phyloP scores from a whole-genome alignment of 768 basidiomycete genomes.

The Trichaptum fuscoviolaceum region DNA sequence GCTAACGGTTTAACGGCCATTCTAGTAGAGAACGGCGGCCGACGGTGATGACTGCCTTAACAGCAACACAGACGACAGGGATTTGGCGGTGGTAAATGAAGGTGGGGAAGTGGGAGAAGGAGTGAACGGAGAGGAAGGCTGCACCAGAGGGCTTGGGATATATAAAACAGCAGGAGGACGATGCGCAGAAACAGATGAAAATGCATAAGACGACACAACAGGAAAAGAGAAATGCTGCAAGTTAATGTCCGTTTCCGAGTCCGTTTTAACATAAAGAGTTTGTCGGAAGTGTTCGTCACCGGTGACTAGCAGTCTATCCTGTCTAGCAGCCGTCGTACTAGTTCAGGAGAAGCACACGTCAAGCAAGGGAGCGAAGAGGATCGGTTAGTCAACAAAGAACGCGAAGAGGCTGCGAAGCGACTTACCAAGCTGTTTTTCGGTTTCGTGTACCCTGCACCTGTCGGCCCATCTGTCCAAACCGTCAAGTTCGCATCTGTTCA shows the following conservation, averaged over 20 bases:
- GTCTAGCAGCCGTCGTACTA: background rate
- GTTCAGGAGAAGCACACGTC: no score
- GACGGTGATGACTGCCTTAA: background rate
- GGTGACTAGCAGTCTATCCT: background rate
- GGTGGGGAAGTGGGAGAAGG: background rate
- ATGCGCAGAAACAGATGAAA: background rate
- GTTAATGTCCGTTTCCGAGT: background rate
- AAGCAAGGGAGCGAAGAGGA: background rate
- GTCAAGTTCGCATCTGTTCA: conserved; percentile 26
- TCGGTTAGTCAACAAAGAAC: background rate
- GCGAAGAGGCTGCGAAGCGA: conserved; percentile 4
- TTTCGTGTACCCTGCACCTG: conserved; percentile 29
- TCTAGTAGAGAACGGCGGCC: background rate
- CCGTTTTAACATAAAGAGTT: background rate
- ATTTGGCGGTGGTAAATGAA: background rate
- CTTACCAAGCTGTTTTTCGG: conserved; percentile 32
- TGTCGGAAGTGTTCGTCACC: background rate
- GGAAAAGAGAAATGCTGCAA: background rate
- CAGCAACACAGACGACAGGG: background rate
- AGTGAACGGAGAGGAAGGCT: background rate
- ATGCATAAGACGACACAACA: background rate
- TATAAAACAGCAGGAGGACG: background rate
- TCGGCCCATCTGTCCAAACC: conserved; percentile 20
- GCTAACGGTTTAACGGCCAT: no score
- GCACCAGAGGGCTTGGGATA: background rate